phyloP scores from a whole-genome alignment of 2,329 filamentous ascomycete species.

The Teratosphaeriaceae sp. region DNA sequence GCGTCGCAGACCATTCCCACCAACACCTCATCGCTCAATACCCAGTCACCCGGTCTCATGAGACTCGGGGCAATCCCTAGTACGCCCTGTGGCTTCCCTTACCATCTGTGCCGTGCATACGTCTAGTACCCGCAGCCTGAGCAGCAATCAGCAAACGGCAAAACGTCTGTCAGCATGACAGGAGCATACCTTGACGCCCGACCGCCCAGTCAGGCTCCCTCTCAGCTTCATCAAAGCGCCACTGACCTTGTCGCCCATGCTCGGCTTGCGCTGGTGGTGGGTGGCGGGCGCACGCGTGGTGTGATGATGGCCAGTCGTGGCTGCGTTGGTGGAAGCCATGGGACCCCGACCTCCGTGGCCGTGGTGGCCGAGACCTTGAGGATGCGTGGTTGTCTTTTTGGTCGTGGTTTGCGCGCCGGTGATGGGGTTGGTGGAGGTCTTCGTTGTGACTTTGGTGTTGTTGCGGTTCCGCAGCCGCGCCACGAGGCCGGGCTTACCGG shows the following conservation, averaged over 20 bases:
- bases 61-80: too few species aligned
- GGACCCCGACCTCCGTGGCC: constrained; percentile 20
- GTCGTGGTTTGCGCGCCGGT: constrained; percentile 34
- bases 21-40: neutral
- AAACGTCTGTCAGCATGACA: neutral
- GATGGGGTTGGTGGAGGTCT: constrained; percentile 36
- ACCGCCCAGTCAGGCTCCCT: constrained; percentile 60
- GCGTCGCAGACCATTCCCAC: too few species aligned
- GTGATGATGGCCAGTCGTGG: constrained; percentile 12
- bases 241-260: constrained; percentile 69
- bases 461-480: constrained; percentile 45
- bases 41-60: too few species aligned
- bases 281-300: constrained; percentile 38
- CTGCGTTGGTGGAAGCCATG: constrained; percentile 18
- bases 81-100: constrained; percentile 15
- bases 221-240: constrained; percentile 69
- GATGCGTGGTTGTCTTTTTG: constrained; percentile 26
- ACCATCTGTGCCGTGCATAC: constrained; percentile 31
- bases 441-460: constrained; percentile 36
- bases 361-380: constrained; percentile 19
- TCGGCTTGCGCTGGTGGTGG: constrained; percentile 61
- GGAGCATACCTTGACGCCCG: constrained; percentile 59
- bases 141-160: constrained; percentile 4
- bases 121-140: constrained; percentile 29
- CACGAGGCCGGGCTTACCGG: constrained; percentile 48